Base-by-base conservation (phyloP, 495 filamentous ascomycete species). In the Lasiosphaeria ovina region DNA sequence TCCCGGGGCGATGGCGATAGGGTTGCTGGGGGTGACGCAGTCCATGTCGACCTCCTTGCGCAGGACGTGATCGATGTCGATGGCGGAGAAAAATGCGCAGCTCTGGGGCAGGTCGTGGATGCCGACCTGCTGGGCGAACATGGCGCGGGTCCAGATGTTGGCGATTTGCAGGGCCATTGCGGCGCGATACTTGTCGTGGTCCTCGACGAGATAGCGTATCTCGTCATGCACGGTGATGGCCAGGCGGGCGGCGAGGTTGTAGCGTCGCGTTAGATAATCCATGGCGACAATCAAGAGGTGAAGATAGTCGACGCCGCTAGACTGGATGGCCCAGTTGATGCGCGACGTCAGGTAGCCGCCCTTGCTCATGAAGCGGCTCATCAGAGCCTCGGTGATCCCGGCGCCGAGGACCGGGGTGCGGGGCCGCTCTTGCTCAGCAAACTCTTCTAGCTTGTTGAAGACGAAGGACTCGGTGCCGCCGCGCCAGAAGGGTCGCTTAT, bases 301-400 rank as follows among this genome's bases (percentile, higher is more conserved):
- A 10, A 99, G 84, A 74, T 99, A 99, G 74, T 99, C 94, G 11
- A 98, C 94, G 35, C 94, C 94, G 7, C 90, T 94, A 3, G 92
- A 96, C 66, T 99, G 94, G 62, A 99, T 97, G 17, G 94, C 94
- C 94, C 94, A 99, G 70, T 99, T 99, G 77, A 99, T 97, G 16
- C 94, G 86, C 38, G 89, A 94, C 3, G 95, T 95, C 78, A 99
- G 89, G 76, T 93, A 99, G 51, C 88, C 91, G 35, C 93, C 93
- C 66, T 89, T 92, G 72, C 85, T 92, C 65, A 98, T 85, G 69
- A 87, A 95, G 36, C 90, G 86, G 48, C 86, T 80, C 87, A 93
- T 92, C 14, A 99, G 78, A 0, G 94, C 94, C 71, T 98, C 93
- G 0, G 94, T 99, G 68, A 99, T 98, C 10, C 94, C 93, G 14